A percentile compares a stretch with the other conserved stretches of the same genome.
Conservation (phyloP, 2,329 filamentous ascomycete species). For the Graphilbum fragrans region DNA sequence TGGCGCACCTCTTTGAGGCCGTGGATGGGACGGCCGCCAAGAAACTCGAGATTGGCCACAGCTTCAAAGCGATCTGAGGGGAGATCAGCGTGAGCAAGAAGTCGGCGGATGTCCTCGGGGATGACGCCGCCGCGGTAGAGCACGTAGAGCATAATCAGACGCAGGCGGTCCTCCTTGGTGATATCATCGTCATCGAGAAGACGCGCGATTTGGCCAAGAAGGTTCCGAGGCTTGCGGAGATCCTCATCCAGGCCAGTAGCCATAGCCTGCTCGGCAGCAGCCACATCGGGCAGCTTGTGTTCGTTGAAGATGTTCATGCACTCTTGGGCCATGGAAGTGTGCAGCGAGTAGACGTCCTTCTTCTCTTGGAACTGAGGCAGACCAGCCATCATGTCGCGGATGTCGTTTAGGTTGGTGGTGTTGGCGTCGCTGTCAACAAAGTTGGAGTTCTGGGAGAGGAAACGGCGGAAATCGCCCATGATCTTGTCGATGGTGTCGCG, state of each 20-base stretch:
- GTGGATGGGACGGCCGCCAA: slow-evolving; percentile 63
- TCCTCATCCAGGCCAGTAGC: slow-evolving; percentile 91
- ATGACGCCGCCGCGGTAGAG: slow-evolving; percentile 81
- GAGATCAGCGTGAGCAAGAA: slow-evolving; percentile 72
- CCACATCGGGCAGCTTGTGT: slow-evolving; percentile 75
- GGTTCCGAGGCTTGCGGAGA: slow-evolving; percentile 77
- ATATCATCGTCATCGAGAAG: slow-evolving; percentile 79
- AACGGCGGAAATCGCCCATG: slow-evolving; percentile 84
- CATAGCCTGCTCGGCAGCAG: slow-evolving; percentile 78
- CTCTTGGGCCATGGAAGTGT: slow-evolving; percentile 92
- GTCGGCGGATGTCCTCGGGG: slow-evolving; percentile 68
- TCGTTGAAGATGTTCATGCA: slow-evolving; percentile 89
- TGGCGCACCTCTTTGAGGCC: slow-evolving; percentile 64
- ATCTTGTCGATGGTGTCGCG: slow-evolving; percentile 93
- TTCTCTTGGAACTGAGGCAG: slow-evolving; percentile 90
- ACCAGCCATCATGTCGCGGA: slow-evolving; percentile 94
- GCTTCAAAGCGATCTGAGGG: slow-evolving; percentile 61
- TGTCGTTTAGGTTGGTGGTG: slow-evolving; percentile 70
- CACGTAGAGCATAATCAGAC: slow-evolving; percentile 75
- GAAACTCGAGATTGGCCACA: slow-evolving; percentile 65
- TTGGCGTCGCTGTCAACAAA: slow-evolving; percentile 66
- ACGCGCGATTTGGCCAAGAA: slow-evolving; percentile 73
- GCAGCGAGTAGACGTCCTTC: slow-evolving; percentile 88
- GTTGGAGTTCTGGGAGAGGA: slow-evolving; percentile 82
- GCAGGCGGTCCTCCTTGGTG: slow-evolving; percentile 60